Evolutionary conservation across 2,329 filamentous ascomycete genomes (phyloP).

Genomic region (Stenocarpella maydis): DNA sequence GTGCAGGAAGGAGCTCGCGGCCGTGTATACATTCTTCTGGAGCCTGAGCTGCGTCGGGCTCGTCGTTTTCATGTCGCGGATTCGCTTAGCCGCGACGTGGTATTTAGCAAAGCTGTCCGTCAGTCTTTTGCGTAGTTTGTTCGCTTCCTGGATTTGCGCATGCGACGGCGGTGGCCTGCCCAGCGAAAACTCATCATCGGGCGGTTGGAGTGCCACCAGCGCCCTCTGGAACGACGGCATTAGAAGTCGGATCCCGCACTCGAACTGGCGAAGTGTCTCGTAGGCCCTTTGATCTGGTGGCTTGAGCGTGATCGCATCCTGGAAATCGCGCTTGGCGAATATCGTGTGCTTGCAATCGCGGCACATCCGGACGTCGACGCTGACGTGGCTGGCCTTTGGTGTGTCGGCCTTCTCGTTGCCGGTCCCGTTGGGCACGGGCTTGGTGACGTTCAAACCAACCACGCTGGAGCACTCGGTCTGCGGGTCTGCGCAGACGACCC

Average conservation of each 20-base stretch:
- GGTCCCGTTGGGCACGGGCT: slow-evolving; percentile 34
- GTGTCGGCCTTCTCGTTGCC: slow-evolving; percentile 53
- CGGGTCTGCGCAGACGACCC: slow-evolving; percentile 90
- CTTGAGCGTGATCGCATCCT: slow-evolving; percentile 70
- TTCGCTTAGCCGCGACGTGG: slow-evolving; percentile 79
- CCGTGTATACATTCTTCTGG: slow-evolving; percentile 83
- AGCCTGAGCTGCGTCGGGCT: slow-evolving; percentile 77
- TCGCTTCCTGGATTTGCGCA: slow-evolving; percentile 82
- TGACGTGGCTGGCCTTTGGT: slow-evolving; percentile 58
- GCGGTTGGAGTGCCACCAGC: slow-evolving; percentile 72
- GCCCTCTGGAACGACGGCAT: slow-evolving; percentile 86
- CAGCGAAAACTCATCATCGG: slow-evolving; percentile 47
- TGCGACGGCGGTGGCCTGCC: slow-evolving; percentile 57
- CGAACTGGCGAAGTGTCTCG: slow-evolving; percentile 84
- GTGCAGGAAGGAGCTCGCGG: slow-evolving; percentile 84
- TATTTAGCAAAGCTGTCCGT: slow-evolving; percentile 92
- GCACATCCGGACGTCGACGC: slow-evolving; percentile 89
- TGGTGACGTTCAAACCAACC: slow-evolving; percentile 76
- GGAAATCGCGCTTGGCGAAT: slow-evolving; percentile 77
- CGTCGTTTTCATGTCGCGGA: slow-evolving; percentile 79
- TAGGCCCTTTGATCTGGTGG: slow-evolving; percentile 83
- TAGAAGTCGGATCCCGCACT: slow-evolving; percentile 82
- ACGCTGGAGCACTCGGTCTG: slow-evolving; percentile 86
- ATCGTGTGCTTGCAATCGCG: slow-evolving; percentile 78
- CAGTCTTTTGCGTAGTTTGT: slow-evolving; percentile 87